Percentiles rank a stretch among this genome's conserved stretches.
Evolutionary conservation across 192 early-diverging fungal species (phyloP).

Genomic region (Backusella morwellensis): DNA sequence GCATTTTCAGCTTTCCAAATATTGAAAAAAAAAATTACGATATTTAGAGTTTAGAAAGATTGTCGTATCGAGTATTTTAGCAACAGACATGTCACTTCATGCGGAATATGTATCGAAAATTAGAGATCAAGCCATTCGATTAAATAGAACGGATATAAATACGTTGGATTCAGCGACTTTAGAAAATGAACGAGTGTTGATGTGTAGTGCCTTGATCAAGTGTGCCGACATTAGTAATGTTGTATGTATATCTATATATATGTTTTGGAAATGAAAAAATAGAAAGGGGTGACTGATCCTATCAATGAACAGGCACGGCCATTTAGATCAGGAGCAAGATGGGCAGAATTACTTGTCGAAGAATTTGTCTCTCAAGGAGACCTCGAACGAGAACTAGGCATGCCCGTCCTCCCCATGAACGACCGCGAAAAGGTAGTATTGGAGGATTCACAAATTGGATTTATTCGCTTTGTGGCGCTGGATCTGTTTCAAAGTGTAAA

Average conservation of each 20-base stretch:
- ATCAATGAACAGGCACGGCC: constrained; percentile 48
- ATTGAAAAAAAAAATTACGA: background rate
- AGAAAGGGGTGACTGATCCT: background rate
- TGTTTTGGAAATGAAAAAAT: background rate
- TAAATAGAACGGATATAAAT: constrained; percentile 33
- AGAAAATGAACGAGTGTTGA: constrained; percentile 56
- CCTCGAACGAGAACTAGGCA: constrained; percentile 68
- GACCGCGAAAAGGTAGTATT: constrained; percentile 42
- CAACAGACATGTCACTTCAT: constrained; percentile 81
- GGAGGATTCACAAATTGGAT: constrained; percentile 46
- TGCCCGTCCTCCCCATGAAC: constrained; percentile 50
- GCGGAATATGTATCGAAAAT: constrained; percentile 75
- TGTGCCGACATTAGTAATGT: constrained; percentile 82
- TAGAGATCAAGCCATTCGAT: constrained; percentile 56
- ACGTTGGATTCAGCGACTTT: constrained; percentile 41
- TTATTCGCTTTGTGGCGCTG: constrained; percentile 49
- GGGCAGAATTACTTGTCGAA: constrained; percentile 63
- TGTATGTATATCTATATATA: constrained; percentile 31
- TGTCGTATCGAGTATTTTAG: constrained; percentile 69
- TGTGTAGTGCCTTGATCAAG: constrained; percentile 74
- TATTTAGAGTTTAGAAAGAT: constrained; percentile 64
- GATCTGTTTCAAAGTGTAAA: constrained; percentile 43
- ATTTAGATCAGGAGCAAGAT: constrained; percentile 63
- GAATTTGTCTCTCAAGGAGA: constrained; percentile 71
- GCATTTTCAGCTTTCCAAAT: background rate